Evolutionary conservation across 208 protist species (phyloP).

Genomic region (Crithidia bombi): DNA sequence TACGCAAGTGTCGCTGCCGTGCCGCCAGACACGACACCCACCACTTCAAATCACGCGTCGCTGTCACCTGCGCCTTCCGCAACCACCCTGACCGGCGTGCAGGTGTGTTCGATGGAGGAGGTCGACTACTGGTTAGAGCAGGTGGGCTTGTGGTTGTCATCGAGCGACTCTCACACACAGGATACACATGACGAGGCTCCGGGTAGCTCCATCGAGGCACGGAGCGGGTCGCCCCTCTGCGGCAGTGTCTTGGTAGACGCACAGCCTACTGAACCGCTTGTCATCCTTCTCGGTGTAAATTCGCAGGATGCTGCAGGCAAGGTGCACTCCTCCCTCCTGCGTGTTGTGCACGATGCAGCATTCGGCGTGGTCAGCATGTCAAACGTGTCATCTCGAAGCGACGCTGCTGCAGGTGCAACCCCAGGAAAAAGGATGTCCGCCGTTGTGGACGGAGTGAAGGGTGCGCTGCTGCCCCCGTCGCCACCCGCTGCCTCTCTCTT

Average conservation of each 20-base stretch:
- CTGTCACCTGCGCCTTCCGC: neutral
- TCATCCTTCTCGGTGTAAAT: slow-evolving; percentile 24
- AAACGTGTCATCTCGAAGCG: too few species aligned
- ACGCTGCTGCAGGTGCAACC: neutral
- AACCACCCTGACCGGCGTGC: slow-evolving; percentile 15
- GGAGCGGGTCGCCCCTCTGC: too few species aligned
- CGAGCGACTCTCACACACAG: neutral
- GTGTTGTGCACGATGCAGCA: slow-evolving; percentile 18
- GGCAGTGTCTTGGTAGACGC: too few species aligned
- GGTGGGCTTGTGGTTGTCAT: neutral
- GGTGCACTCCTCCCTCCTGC: slow-evolving; percentile 26
- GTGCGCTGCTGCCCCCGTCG: too few species aligned
- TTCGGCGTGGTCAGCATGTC: slow-evolving; percentile 6
- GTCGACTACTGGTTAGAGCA: slow-evolving; percentile 18
- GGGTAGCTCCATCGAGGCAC: too few species aligned
- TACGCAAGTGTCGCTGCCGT: too few species aligned
- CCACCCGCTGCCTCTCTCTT: slow-evolving; percentile 5
- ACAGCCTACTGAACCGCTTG: neutral
- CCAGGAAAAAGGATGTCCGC: neutral
- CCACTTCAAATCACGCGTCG: neutral
- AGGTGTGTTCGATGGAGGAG: slow-evolving; percentile 22
- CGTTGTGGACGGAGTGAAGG: neutral
- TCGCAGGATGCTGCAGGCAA: slow-evolving; percentile 22
- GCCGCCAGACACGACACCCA: neutral
- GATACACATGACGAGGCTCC: neutral